Percentiles rank a stretch among this genome's conserved stretches.
Evolutionary conservation across 1,139 yeast species (phyloP).

Genomic region (Ogataea hybrid): DNA sequence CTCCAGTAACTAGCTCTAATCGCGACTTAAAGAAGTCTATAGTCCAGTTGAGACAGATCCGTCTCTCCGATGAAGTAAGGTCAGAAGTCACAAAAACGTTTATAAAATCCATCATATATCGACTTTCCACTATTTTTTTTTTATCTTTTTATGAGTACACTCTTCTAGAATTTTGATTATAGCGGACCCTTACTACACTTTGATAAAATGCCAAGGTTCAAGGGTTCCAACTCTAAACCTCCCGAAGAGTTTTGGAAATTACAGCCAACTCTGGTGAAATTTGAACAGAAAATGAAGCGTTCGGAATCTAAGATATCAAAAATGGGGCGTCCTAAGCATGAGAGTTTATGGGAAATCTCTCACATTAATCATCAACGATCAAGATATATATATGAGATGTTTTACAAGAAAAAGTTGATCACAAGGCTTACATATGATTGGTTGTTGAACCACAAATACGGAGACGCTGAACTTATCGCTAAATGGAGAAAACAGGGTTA

Average conservation of each 20-base stretch:
- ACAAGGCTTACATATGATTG: conserved; percentile 72
- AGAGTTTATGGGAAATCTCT: conserved; percentile 70
- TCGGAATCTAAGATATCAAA: conserved; percentile 46
- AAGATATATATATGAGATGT: conserved; percentile 71
- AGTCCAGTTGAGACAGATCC: conserved; percentile 65
- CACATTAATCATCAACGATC: conserved; percentile 73
- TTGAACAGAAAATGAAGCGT: conserved; percentile 57
- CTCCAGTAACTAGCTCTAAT: conserved; percentile 76
- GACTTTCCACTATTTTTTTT: too few relatives aligned
- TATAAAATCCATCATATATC: conserved; percentile 42
- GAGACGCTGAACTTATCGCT: conserved; percentile 71
- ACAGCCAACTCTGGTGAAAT: conserved; percentile 67
- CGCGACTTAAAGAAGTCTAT: conserved; percentile 52
- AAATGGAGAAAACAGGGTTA: conserved; percentile 93
- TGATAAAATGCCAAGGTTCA: conserved; percentile 1
- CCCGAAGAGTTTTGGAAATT: conserved; percentile 78
- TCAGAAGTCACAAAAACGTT: conserved; percentile 61
- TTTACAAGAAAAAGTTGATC: conserved; percentile 67
- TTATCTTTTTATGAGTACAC: too few relatives aligned
- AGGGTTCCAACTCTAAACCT: conserved; percentile 44
- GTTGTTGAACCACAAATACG: conserved; percentile 66
- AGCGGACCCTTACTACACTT: neutral
- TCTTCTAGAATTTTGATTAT: too few relatives aligned
- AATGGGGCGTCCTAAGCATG: conserved; percentile 38
- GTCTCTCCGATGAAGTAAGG: conserved; percentile 67